Percentiles rank a stretch among this genome's conserved stretches.
Evolutionary conservation across 805 yeast species (phyloP).

Genomic region (Hanseniaspora clermontiae): DNA sequence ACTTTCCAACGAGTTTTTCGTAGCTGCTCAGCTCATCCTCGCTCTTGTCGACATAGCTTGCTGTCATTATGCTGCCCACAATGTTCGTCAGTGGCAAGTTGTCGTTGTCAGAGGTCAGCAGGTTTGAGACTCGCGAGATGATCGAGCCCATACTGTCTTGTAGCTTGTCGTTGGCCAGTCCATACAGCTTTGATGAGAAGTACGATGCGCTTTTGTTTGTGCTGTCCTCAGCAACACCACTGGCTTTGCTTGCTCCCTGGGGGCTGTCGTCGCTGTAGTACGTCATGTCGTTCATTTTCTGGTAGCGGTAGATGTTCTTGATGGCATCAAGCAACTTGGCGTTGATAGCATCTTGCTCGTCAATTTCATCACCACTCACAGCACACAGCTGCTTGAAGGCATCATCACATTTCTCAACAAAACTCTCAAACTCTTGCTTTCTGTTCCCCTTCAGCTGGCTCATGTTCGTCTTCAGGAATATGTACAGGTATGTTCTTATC

Average conservation of each 20-base stretch:
- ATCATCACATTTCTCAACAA: constrained; percentile 9
- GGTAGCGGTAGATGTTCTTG: constrained; percentile 63
- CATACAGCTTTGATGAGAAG: constrained; percentile 62
- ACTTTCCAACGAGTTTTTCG: constrained; percentile 69
- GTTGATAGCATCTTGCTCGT: constrained; percentile 44
- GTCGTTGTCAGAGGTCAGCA: constrained; percentile 68
- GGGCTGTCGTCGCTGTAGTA: constrained; percentile 23
- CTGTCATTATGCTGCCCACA: constrained; percentile 86
- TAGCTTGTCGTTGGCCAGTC: constrained; percentile 66
- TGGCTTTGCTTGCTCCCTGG: neutral
- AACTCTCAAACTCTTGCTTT: constrained; percentile 6
- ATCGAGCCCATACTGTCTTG: constrained; percentile 84
- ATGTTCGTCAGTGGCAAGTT: constrained; percentile 80
- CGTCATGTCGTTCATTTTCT: constrained; percentile 55
- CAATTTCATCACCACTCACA: constrained; percentile 35
- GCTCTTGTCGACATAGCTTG: constrained; percentile 47
- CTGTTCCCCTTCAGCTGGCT: constrained; percentile 23
- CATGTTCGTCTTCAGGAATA: constrained; percentile 42
- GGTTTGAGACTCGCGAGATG: constrained; percentile 73
- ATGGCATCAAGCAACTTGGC: constrained; percentile 42
- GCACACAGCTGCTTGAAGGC: neutral
- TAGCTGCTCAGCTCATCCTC: constrained; percentile 51
- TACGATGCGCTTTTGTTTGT: constrained; percentile 46
- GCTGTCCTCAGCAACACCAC: constrained; percentile 22
- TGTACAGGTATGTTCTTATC: constrained; percentile 75